Percentiles rank a stretch among this genome's conserved stretches.
Evolutionary conservation across 805 yeast species (phyloP).

Genomic region (Metschnikowia colocasiae): DNA sequence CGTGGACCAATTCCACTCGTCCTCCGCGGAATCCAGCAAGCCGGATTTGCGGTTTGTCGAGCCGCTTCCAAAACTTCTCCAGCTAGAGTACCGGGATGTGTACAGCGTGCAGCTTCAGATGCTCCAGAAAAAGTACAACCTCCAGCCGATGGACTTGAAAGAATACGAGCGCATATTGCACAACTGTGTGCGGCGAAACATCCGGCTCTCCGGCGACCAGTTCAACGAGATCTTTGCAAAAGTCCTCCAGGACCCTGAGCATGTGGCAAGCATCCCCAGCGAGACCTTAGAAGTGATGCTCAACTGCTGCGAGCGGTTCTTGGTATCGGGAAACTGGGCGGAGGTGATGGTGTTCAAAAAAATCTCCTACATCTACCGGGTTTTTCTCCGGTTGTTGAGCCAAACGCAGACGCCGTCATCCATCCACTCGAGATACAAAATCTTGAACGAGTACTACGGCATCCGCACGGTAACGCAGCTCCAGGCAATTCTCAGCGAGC

Average conservation of each 20-base stretch:
- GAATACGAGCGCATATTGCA: conserved; percentile 7
- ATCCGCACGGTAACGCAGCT: conserved; percentile 16
- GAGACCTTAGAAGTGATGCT: conserved; percentile 17
- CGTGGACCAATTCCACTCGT: conserved; percentile 8
- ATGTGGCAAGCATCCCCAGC: not conserved
- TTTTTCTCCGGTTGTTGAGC: conserved; percentile 22
- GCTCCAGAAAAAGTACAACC: not conserved
- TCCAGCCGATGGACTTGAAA: not conserved
- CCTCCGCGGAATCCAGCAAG: not conserved
- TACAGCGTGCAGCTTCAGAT: conserved; percentile 18
- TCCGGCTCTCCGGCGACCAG: conserved; percentile 22
- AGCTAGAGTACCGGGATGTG: conserved; percentile 18
- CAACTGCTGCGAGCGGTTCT: conserved; percentile 26
- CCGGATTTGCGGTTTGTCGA: not conserved
- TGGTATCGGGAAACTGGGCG: conserved; percentile 30
- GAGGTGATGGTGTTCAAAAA: conserved; percentile 23
- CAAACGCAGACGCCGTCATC: conserved; percentile 14
- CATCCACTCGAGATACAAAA: conserved; percentile 16
- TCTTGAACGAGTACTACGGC: conserved; percentile 28
- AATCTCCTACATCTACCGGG: conserved; percentile 26
- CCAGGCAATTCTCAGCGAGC: conserved; percentile 9
- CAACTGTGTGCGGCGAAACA: conserved; percentile 7
- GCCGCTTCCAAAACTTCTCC: conserved; percentile 20
- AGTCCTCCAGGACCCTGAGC: conserved; percentile 1
- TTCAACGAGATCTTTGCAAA: conserved; percentile 15